Evolutionary conservation across 106 monocot genomes (phyloP), one percentile per base, ranked within the genome.

Genomic region (Allium cepa): DNA sequence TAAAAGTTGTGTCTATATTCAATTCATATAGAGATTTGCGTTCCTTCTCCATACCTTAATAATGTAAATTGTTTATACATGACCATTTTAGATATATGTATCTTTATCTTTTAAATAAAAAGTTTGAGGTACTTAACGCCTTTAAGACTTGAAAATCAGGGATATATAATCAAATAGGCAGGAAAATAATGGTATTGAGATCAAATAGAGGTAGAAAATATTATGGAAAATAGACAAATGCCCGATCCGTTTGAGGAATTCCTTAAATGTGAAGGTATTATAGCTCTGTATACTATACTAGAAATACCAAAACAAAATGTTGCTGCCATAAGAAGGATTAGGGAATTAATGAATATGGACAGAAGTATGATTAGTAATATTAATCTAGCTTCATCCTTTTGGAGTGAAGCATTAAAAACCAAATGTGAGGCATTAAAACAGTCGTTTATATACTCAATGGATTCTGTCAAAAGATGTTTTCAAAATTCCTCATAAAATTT

Each of bases 81-180:
- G 64, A 64, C 17, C 47, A 64, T 66, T 66, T 11, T 11, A 17
- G 50, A 26, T 66, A 66, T 11, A 66, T 66, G 50, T 66, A 66
- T 66, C 49, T 66, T 3, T 66, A 66, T 8, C 48, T 66, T 10
- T n/a, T 64, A 9, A 13, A 47, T 48, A 16, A 64, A 64, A 64
- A n/a, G 22, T 10, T 48, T 15, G 64, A 64, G n/a, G 47, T 5
- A 51, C 9, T 67, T 52, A 8, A 67, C 7, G 14, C 17, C 26
- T 67, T 67, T 53, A 67, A 64, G 27, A 26, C 16, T 6, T 64
- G 0, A 6, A 64, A 64, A 47, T 10, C 45, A 9, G 72, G 60
- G 17, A 47, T 71, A 59, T 57, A 71, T 10, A 71, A 17, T 14
- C 15, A 71, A 59, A 47, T 71, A 11, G 70, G 12, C 55, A 18